Conservation (phyloP, 768 basidiomycete species). For the Auricularia sp. region DNA sequence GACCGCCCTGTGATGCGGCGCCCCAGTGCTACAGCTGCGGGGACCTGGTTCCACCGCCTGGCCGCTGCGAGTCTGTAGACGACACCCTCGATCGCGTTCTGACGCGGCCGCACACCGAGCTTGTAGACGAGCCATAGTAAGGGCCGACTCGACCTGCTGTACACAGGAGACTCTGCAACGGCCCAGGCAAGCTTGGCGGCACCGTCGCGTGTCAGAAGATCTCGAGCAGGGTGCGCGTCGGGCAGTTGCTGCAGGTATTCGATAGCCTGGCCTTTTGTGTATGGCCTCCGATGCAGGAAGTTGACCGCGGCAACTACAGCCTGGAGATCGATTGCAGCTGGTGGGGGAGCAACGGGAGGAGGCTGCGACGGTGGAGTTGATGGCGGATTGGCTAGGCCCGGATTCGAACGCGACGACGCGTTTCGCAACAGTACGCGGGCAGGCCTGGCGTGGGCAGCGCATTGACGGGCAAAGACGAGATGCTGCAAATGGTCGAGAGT, state of each 20-base stretch:
- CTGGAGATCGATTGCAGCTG: not conserved
- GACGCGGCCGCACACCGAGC: slow-evolving; percentile 40
- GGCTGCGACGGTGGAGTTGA: slow-evolving; percentile 1
- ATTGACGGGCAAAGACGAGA: slow-evolving; percentile 11
- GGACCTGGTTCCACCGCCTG: slow-evolving; percentile 42
- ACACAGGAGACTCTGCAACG: slow-evolving; percentile 26
- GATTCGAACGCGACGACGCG: slow-evolving; percentile 11
- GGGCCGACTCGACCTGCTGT: slow-evolving; percentile 28
- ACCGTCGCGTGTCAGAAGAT: not conserved
- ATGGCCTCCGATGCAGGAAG: slow-evolving; percentile 11
- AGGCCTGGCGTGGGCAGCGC: slow-evolving; percentile 15
- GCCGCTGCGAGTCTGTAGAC: slow-evolving; percentile 38
- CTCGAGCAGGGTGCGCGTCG: not conserved
- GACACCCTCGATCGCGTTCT: slow-evolving; percentile 49
- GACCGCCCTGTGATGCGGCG: slow-evolving; percentile 28
- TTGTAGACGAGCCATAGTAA: slow-evolving; percentile 39
- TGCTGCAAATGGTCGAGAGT: slow-evolving; percentile 12
- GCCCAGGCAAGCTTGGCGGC: not conserved
- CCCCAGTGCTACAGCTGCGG: slow-evolving; percentile 39
- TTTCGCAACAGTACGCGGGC: slow-evolving; percentile 6
- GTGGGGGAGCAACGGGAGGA: not conserved
- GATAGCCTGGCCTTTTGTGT: slow-evolving; percentile 8
- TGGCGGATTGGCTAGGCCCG: too few species aligned
- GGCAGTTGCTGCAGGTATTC: not conserved
- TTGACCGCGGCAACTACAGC: not conserved